These are phyloP conservation scores for Neofusicoccum kwambonambiense DNA, from an alignment of 2,329 filamentous ascomycete genomes.

Conservation along the genomic window DNA sequence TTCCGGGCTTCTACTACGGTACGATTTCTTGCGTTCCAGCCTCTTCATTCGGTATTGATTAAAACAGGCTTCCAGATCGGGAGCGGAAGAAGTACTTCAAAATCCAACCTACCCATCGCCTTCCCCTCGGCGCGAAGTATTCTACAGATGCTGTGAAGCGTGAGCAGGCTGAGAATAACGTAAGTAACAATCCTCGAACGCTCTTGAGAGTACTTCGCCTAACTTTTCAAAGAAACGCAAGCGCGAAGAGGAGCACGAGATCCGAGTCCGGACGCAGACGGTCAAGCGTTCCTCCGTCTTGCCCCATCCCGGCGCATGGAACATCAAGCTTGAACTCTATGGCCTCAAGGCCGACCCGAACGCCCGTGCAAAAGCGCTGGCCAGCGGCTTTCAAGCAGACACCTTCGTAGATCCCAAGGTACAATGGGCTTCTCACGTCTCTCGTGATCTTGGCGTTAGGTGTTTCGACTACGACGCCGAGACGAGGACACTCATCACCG, in stretches of 20 bases:
- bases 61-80: constrained; percentile 30
- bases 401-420: background rate
- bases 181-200: background rate
- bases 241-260: constrained; percentile 1
- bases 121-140: constrained; percentile 39
- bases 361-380: constrained; percentile 13
- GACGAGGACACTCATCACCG: constrained; percentile 6
- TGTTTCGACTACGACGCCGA: constrained; percentile 16
- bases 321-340: background rate
- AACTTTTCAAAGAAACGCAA: constrained; percentile 3
- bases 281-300: constrained; percentile 10
- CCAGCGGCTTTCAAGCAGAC: background rate
- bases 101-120: constrained; percentile 40
- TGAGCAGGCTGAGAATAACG: constrained; percentile 22
- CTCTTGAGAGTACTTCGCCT: background rate
- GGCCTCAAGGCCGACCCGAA: constrained; percentile 6
- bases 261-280: background rate
- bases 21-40: background rate
- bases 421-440: background rate
- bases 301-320: constrained; percentile 6
- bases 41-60: background rate
- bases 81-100: constrained; percentile 53
- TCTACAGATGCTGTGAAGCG: constrained; percentile 38
- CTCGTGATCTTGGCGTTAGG: background rate
- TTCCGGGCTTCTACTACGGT: constrained; percentile 52